These are phyloP conservation scores for Backusella morwellensis DNA, from an alignment of 192 early-diverging fungal genomes.

Conservation along the genomic window DNA sequence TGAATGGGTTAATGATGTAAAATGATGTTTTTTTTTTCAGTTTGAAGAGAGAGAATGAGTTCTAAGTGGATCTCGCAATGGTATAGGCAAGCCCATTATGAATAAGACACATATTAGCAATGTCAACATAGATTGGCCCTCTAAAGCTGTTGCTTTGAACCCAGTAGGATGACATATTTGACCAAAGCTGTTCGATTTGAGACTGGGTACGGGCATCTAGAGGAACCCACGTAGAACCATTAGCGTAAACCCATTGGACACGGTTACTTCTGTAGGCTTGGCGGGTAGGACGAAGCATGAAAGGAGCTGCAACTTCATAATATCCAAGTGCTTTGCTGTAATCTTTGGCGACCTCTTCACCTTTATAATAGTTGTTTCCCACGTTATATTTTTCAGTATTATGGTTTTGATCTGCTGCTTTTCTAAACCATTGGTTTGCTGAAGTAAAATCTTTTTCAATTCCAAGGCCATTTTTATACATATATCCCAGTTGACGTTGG, in stretches of 20 bases:
- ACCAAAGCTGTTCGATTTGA: background rate
- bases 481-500: too few relatives aligned
- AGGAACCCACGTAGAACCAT: background rate
- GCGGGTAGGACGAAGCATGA: background rate
- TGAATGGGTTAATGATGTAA: background rate
- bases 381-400: too few relatives aligned
- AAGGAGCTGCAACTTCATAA: background rate
- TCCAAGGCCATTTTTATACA: too few relatives aligned
- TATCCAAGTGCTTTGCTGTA: too few relatives aligned
- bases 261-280: background rate
- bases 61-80: background rate
- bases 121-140: background rate
- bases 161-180: background rate
- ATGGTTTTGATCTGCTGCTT: too few relatives aligned
- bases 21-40: background rate
- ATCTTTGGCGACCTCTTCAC: too few relatives aligned
- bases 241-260: background rate
- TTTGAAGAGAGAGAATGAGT: too few relatives aligned
- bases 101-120: background rate
- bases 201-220: background rate
- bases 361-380: too few relatives aligned
- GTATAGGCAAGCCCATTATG: background rate
- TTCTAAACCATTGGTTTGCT: too few relatives aligned
- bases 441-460: too few relatives aligned
- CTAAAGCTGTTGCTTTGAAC: background rate